Conservation (phyloP, 2,329 filamentous ascomycete species). For the Penicillium sp. region DNA sequence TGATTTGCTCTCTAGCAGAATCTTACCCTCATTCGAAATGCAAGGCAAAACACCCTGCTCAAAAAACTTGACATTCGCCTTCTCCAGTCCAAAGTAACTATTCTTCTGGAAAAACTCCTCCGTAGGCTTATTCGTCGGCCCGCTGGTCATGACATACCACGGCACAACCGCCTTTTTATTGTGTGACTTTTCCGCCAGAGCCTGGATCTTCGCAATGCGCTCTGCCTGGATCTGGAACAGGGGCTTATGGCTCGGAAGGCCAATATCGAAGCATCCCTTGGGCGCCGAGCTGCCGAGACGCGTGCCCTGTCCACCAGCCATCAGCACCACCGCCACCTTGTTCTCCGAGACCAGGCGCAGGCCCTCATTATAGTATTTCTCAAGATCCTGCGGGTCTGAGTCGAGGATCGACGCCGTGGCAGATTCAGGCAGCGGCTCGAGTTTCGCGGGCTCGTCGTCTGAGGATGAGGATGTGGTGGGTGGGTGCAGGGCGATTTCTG, state of each 20-base stretch:
- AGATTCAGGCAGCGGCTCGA: slow-evolving; percentile 84
- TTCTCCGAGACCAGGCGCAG: slow-evolving; percentile 63
- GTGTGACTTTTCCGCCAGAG: slow-evolving; percentile 69
- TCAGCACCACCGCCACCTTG: slow-evolving; percentile 80
- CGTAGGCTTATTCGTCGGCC: slow-evolving; percentile 86
- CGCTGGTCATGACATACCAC: slow-evolving; percentile 99
- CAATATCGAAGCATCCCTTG: slow-evolving; percentile 97
- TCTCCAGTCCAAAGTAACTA: slow-evolving; percentile 82
- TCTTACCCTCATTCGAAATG: slow-evolving; percentile 97
- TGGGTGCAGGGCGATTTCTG: slow-evolving; percentile 75
- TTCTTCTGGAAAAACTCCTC: slow-evolving; percentile 88
- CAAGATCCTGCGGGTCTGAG: slow-evolving; percentile 71
- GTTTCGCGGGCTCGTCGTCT: slow-evolving; percentile 48
- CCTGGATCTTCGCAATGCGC: slow-evolving; percentile 81
- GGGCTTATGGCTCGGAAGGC: slow-evolving; percentile 85
- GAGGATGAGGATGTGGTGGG: slow-evolving; percentile 53
- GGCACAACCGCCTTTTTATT: slow-evolving; percentile 67
- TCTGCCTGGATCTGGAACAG: slow-evolving; percentile 98
- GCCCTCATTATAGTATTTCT: slow-evolving; percentile 75
- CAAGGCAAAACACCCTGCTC: slow-evolving; percentile 96
- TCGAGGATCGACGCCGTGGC: slow-evolving; percentile 90
- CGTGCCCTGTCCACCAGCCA: slow-evolving; percentile 96
- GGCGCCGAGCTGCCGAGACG: slow-evolving; percentile 89
- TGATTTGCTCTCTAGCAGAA: slow-evolving; percentile 83
- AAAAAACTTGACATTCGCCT: slow-evolving; percentile 86